Percentiles rank a stretch among this genome's conserved stretches.
phyloP scores from a whole-genome alignment of 208 protist species.

The Borovskyia barvae region DNA sequence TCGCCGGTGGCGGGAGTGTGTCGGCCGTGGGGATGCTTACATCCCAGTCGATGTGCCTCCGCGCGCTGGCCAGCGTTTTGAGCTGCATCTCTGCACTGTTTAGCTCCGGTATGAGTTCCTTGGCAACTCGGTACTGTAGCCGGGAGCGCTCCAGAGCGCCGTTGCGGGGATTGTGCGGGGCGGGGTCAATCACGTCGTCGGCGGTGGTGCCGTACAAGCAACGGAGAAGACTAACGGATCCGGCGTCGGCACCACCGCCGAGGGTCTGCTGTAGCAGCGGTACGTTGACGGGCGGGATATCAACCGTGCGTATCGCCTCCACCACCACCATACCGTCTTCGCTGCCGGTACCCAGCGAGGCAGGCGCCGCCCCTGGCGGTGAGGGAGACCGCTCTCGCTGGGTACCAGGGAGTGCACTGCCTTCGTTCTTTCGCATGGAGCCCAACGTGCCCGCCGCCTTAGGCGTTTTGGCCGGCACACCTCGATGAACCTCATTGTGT shows the following conservation, averaged over 20 bases:
- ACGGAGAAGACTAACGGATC: constrained; percentile 28
- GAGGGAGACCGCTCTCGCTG: too few relatives aligned
- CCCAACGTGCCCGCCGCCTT: too few relatives aligned
- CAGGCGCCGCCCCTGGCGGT: too few relatives aligned
- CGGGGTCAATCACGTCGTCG: constrained; percentile 33
- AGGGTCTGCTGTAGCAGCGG: constrained; percentile 13
- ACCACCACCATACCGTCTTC: neutral
- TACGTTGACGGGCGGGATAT: neutral
- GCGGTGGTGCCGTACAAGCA: constrained; percentile 46
- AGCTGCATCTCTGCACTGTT: constrained; percentile 26
- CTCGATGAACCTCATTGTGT: too few relatives aligned
- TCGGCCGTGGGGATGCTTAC: constrained; percentile 47
- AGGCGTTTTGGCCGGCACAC: too few relatives aligned
- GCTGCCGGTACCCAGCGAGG: neutral
- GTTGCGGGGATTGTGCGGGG: constrained; percentile 13
- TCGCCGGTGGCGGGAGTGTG: constrained; percentile 46
- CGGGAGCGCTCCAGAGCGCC: constrained; percentile 18
- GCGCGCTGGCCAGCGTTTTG: constrained; percentile 36
- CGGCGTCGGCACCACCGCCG: neutral
- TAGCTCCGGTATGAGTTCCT: constrained; percentile 53
- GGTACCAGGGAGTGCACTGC: too few relatives aligned
- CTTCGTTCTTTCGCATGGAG: too few relatives aligned
- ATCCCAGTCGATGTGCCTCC: constrained; percentile 54
- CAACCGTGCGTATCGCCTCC: constrained; percentile 15
- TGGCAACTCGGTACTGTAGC: constrained; percentile 21